A percentile compares a stretch with the other conserved stretches of the same genome.
phyloP scores from a whole-genome alignment of 768 basidiomycete species.

The Leucosporidium scottii region DNA sequence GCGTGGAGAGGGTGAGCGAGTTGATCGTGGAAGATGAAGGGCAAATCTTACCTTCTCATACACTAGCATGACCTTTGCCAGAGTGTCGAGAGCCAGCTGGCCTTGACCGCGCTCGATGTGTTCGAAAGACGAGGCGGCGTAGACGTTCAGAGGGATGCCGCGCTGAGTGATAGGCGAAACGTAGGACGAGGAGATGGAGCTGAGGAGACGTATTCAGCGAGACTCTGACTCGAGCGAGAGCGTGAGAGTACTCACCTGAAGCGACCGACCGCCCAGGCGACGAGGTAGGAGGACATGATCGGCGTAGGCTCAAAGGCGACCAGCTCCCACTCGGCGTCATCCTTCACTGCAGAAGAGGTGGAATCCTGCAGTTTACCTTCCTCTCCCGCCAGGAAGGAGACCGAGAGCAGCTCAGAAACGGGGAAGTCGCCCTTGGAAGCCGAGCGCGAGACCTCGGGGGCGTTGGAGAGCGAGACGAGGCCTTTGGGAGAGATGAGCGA shows the following conservation, averaged over 20 bases:
- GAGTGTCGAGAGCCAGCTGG: constrained; percentile 73
- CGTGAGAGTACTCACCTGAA: constrained; percentile 49
- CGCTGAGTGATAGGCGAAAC: constrained; percentile 71
- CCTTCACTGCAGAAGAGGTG: not conserved
- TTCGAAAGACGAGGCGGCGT: constrained; percentile 45
- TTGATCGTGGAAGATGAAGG: too few species aligned
- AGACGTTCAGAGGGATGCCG: constrained; percentile 73
- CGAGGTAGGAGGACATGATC: constrained; percentile 37
- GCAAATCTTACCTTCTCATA: constrained; percentile 53
- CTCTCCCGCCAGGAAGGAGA: constrained; percentile 37
- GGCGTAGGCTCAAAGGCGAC: constrained; percentile 76
- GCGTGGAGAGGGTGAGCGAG: constrained; percentile 14
- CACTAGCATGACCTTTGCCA: constrained; percentile 60
- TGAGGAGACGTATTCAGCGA: too few species aligned
- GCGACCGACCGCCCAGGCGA: constrained; percentile 47
- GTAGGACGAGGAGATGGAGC: constrained; percentile 63
- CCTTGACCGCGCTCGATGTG: constrained; percentile 8
- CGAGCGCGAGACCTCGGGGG: constrained; percentile 67
- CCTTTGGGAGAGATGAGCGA: constrained; percentile 54
- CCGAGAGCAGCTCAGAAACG: constrained; percentile 26
- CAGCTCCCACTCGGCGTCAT: constrained; percentile 58
- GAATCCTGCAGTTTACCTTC: constrained; percentile 5
- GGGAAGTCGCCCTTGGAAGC: constrained; percentile 31
- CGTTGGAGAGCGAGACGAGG: constrained; percentile 77
- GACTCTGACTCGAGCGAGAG: too few species aligned